A percentile compares a stretch with the other conserved stretches of the same genome.
These are phyloP conservation scores for Lepidium campestre DNA, from an alignment of 441 rosid species.

Conservation along the genomic window DNA sequence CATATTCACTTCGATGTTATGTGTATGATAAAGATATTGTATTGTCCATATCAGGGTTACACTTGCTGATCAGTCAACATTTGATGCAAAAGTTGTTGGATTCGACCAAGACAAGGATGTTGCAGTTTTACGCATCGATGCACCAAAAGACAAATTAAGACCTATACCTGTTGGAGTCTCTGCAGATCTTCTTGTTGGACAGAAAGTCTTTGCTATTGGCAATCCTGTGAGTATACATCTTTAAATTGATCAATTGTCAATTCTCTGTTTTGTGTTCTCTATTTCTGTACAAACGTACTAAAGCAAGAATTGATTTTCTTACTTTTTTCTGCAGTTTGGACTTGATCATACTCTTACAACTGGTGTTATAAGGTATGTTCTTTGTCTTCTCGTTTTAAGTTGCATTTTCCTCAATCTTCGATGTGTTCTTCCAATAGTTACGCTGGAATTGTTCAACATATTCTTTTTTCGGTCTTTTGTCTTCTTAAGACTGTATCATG, in stretches of 20 bases:
- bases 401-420: neutral
- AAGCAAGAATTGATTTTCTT: neutral
- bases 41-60: slow-evolving; percentile 58
- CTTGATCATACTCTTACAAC: slow-evolving; percentile 96
- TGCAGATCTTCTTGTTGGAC: slow-evolving; percentile 94
- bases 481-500: neutral
- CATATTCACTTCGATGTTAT: neutral
- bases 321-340: slow-evolving; percentile 67
- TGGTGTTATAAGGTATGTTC: slow-evolving; percentile 81
- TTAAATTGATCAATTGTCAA: neutral
- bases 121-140: slow-evolving; percentile 69
- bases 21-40: slow-evolving; percentile 12
- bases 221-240: slow-evolving; percentile 70
- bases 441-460: neutral
- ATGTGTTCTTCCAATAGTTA: neutral
- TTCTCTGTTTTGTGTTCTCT: neutral
- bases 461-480: neutral
- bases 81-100: slow-evolving; percentile 88
- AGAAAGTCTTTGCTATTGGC: slow-evolving; percentile 95
- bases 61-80: slow-evolving; percentile 77
- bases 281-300: neutral
- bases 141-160: slow-evolving; percentile 70
- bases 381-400: neutral
- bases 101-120: slow-evolving; percentile 98
- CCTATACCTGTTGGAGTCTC: slow-evolving; percentile 91